Base-by-base conservation (phyloP, 2,329 filamentous ascomycete species). In the Colletotrichum noveboracense region DNA sequence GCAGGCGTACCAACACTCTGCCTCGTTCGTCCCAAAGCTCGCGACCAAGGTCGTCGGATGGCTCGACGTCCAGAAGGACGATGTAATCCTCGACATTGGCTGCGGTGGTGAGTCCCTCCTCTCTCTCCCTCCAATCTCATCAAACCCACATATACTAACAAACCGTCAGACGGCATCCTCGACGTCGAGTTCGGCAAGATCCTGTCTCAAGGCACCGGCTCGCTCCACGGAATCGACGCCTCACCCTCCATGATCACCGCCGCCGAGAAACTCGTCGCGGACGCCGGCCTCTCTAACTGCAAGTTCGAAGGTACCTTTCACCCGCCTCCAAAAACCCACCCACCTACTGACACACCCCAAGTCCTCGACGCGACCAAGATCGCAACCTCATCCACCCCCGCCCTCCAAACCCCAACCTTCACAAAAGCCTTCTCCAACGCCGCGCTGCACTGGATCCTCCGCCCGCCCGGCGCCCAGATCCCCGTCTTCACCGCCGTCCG, bases 401-500 rank as follows among this genome's bases (percentile, higher is more conserved):
- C 76, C 28, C 75, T 75, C 5, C 65, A 26, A 16, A 26, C 32
- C 48, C 68, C 66, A 24, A 77, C 70, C 7, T 90, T 86, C 81
- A 88, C 80, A 76, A 93, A 93, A 79, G 88, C 87, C 79, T 94
- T 94, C 81, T 93, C 91, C 71, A 93, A 93, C 79, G 92, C 92
- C 0, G 92, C 92, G 0, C 86, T 94, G 82, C 91, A 93, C 83
- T 94, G 92, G 92, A 92, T 94, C 80, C 86, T 95, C 9, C 85
- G 89, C 0, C 77, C 82, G 5, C 78, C 80, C 1, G 78, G 80
- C 0, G 88, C 87, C 1, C 87, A 91, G 12, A 78, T 82, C 5
- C 79, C 81, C 32, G 90, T 93, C 82, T 92, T 94, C 79, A 78
- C 79, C 9, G 89, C 86, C 52, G 87, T 92, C 5, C 84, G 88